phyloP scores from a whole-genome alignment of 495 filamentous ascomycete genomes.

The Hapsidospora chrysogenum region DNA sequence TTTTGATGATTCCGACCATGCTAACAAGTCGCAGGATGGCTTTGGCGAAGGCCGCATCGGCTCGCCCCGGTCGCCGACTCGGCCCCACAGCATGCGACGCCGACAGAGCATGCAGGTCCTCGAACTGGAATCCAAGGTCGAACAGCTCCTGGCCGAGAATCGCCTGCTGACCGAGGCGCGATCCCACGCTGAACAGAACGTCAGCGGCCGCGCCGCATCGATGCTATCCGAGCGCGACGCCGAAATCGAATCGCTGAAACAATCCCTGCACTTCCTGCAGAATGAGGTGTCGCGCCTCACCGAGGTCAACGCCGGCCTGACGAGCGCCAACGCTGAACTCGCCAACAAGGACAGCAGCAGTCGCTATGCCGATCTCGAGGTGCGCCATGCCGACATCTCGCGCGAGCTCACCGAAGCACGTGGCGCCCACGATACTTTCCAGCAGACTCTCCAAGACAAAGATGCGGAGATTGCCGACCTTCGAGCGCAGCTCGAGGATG shows the following conservation, averaged over 20 bases:
- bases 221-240: constrained; percentile 48
- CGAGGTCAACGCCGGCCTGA: constrained; percentile 57
- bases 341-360: constrained; percentile 49
- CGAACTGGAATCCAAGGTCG: constrained; percentile 58
- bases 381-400: constrained; percentile 30
- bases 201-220: constrained; percentile 18
- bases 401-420: constrained; percentile 50
- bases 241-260: constrained; percentile 66
- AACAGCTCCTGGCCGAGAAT: constrained; percentile 70
- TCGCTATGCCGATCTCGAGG: constrained; percentile 42
- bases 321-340: constrained; percentile 49
- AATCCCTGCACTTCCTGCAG: constrained; percentile 59
- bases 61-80: constrained; percentile 83
- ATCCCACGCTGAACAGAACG: constrained; percentile 40
- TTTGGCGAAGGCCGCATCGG: constrained; percentile 77
- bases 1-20: too few species aligned
- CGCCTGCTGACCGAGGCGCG: constrained; percentile 56
- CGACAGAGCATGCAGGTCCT: constrained; percentile 93
- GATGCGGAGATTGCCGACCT: constrained; percentile 65
- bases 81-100: constrained; percentile 88
- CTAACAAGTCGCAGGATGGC: constrained; percentile 51
- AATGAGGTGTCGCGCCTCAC: constrained; percentile 59
- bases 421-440: constrained; percentile 30
- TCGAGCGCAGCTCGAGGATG: constrained; percentile 56
- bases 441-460: constrained; percentile 53